Percentiles rank a stretch among this genome's conserved stretches.
Conservation (phyloP, 257 asterid species). For the Schizonepeta tenuifolia region DNA sequence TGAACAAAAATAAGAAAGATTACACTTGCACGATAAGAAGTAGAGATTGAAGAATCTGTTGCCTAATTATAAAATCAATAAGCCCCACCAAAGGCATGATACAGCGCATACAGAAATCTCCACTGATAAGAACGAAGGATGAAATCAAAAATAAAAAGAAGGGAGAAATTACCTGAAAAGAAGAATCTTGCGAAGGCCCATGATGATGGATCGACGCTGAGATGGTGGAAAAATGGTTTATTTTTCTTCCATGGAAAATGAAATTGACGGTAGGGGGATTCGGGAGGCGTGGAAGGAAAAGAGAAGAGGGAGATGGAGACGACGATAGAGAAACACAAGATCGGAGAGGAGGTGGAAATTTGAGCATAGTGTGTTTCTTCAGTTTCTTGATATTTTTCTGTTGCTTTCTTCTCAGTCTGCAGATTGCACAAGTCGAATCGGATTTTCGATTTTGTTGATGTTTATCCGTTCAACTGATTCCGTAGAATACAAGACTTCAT, state of each 20-base stretch:
- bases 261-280: slow-evolving; percentile 34
- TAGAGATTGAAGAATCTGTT: background rate
- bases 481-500: background rate
- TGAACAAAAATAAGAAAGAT: background rate
- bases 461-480: background rate
- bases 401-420: background rate
- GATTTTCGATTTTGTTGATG: too few species aligned
- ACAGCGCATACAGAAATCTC: too few species aligned
- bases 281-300: slow-evolving; percentile 26
- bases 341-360: slow-evolving; percentile 35
- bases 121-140: background rate
- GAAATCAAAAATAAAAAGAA: background rate
- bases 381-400: background rate
- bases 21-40: background rate
- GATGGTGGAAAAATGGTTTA: slow-evolving; percentile 41
- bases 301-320: slow-evolving; percentile 34
- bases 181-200: slow-evolving; percentile 38
- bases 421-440: background rate
- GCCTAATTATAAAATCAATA: too few species aligned
- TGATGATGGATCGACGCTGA: slow-evolving; percentile 46
- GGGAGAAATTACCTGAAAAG: slow-evolving; percentile 48
- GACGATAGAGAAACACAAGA: slow-evolving; percentile 27
- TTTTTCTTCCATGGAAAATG: slow-evolving; percentile 27
- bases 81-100: background rate
- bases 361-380: slow-evolving; percentile 28